A percentile compares a stretch with the other conserved stretches of the same genome.
Conservation (phyloP, 2,329 filamentous ascomycete genomes). For the Colletotrichum trifolii region DNA sequence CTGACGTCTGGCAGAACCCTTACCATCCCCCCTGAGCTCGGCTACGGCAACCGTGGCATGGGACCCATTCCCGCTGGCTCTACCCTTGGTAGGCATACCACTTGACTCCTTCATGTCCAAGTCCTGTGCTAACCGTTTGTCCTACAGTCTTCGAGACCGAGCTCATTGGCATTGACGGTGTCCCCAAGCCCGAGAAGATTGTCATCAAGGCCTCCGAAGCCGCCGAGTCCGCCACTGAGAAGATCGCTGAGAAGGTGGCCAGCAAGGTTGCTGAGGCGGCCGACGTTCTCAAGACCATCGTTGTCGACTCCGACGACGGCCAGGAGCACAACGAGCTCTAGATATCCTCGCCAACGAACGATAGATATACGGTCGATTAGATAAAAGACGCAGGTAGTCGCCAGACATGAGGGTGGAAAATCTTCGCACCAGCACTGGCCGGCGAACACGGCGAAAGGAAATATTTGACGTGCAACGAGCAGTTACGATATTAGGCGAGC, state of each 20-base stretch:
- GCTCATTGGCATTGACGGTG: conserved; percentile 84
- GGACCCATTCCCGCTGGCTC: conserved; percentile 87
- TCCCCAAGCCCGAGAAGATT: conserved; percentile 63
- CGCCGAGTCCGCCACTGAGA: conserved; percentile 48
- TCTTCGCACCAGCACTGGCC: conserved; percentile 9
- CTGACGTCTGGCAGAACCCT: conserved; percentile 66
- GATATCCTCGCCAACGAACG: conserved; percentile 7
- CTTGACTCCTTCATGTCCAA: neutral
- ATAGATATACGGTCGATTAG: conserved; percentile 12
- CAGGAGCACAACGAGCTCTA: conserved; percentile 72
- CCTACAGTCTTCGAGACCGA: conserved; percentile 87
- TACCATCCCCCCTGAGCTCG: conserved; percentile 88
- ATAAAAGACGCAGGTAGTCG: neutral
- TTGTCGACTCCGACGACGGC: conserved; percentile 65
- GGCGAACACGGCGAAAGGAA: conserved; percentile 20
- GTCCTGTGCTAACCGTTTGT: neutral
- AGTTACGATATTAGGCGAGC: conserved; percentile 23
- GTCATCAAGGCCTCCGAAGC: conserved; percentile 52
- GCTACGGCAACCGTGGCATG: conserved; percentile 80
- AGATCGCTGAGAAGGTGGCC: conserved; percentile 58
- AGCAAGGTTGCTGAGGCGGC: conserved; percentile 59
- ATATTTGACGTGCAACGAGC: conserved; percentile 23
- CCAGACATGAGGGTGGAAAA: neutral
- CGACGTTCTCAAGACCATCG: conserved; percentile 61
- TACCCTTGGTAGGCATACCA: conserved; percentile 70